phyloP scores from a whole-genome alignment of 768 basidiomycete genomes.

The Boletus edulis region DNA sequence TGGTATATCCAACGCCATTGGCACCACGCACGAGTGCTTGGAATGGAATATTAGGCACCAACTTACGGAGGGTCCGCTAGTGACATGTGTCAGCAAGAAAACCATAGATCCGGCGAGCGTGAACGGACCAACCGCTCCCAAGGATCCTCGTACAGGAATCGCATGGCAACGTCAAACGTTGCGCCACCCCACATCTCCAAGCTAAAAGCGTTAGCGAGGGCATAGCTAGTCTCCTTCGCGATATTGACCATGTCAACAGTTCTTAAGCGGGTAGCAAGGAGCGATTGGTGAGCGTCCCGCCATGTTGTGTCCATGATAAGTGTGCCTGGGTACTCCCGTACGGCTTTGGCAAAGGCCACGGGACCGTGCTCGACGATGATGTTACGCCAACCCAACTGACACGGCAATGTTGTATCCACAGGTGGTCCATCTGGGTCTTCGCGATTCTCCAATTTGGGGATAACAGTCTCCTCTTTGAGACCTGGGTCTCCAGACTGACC shows the following conservation, averaged over 20 bases:
- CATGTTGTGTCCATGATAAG: constrained; percentile 99
- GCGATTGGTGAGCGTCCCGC: constrained; percentile 98
- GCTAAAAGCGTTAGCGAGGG: constrained; percentile 92
- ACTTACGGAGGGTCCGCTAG: constrained; percentile 85
- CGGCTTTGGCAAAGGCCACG: constrained; percentile 97
- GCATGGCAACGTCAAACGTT: constrained; percentile 98
- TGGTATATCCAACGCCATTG: constrained; percentile 98
- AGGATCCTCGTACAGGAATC: constrained; percentile 99
- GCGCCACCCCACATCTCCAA: constrained; percentile 99
- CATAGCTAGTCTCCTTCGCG: constrained; percentile 95
- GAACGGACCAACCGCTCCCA: constrained; percentile 89
- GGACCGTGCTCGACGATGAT: constrained; percentile 98
- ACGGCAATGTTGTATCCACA: constrained; percentile 79
- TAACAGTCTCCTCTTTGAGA: constrained; percentile 80
- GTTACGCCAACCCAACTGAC: constrained; percentile 92
- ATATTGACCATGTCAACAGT: constrained; percentile 98
- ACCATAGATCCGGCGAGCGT: background rate
- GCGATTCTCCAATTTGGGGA: constrained; percentile 77
- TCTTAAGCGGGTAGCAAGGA: constrained; percentile 93
- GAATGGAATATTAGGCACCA: constrained; percentile 98
- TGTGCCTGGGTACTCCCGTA: constrained; percentile 91
- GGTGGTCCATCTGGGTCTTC: constrained; percentile 72
- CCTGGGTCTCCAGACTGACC: constrained; percentile 96
- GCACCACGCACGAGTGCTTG: constrained; percentile 98
- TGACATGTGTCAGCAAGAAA: constrained; percentile 12